Evolutionary conservation across 2,329 filamentous ascomycete genomes (phyloP), one percentile per base, ranked within the genome.

Genomic region (Verticillium nubilum): DNA sequence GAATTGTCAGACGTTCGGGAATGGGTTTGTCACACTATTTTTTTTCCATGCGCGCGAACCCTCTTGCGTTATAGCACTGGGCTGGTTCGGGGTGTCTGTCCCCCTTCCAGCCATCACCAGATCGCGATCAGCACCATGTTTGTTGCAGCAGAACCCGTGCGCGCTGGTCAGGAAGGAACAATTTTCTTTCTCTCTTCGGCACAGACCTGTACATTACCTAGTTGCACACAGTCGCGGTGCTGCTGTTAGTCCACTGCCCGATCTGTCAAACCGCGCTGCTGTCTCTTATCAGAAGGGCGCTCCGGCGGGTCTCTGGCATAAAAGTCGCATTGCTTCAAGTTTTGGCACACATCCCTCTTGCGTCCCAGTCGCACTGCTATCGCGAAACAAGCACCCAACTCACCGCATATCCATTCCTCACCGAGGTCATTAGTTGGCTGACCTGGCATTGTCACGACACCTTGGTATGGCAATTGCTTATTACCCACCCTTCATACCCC

Each of bases 201-300:
- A 73, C 73, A 75, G 73, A 77, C 74, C 75, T 83, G 80, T 83
- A 83, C 78, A 83, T 81, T 83, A 83, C 75, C 72, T 78, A 77
- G 76, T 76, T 72, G 73, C 76, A 69, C 69, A 70, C 74, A 73
- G 78, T 69, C 68, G 65, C 68, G n/a, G n/a, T 70, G 67, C 62
- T 61, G 59, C 59, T 58, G 57, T 64, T 64, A 63, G 61, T 62
- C 61, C 63, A 35, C 54, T 47, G 61, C 57, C 59, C 58, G 59
- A 59, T 35, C 19, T 42, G 27, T 42, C 29, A 26, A 28, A 35
- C 23, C n/a, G 25, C 35, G 33, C 53, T 28, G 58, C 57, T 56
- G 54, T 52, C 33, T 56, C 59, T 59, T 54, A n/a, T 63, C 58
- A 63, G 63, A 63, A 60, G 61, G 58, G 61, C n/a, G 25, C 23